Conservation (phyloP, 805 yeast species). For the Barnettozyma salicaria region DNA sequence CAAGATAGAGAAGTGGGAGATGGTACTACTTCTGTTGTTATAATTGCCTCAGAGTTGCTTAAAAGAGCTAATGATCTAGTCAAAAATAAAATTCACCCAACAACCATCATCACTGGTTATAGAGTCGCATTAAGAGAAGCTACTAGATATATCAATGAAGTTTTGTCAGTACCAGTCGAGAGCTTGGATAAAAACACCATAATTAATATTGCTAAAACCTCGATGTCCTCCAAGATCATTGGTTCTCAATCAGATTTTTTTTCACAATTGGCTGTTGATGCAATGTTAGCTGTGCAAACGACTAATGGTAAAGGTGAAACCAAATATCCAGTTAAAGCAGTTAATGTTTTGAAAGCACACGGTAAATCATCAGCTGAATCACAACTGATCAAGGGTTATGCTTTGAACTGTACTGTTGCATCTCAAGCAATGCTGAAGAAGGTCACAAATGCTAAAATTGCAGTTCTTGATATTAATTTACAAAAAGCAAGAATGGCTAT, state of each 20-base stretch:
- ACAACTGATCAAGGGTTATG: slow-evolving; percentile 85
- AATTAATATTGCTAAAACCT: slow-evolving; percentile 88
- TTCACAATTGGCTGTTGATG: slow-evolving; percentile 86
- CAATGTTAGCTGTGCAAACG: slow-evolving; percentile 91
- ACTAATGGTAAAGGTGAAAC: slow-evolving; percentile 80
- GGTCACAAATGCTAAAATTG: slow-evolving; percentile 66
- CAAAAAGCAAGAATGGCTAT: slow-evolving; percentile 97
- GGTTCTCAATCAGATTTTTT: slow-evolving; percentile 92
- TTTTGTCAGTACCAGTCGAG: slow-evolving; percentile 75
- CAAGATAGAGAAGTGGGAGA: slow-evolving; percentile 99
- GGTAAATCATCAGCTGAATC: slow-evolving; percentile 92
- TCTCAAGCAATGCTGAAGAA: slow-evolving; percentile 91
- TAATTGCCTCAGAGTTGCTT: slow-evolving; percentile 87
- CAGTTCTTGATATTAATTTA: slow-evolving; percentile 86
- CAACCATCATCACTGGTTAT: slow-evolving; percentile 95
- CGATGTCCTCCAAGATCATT: slow-evolving; percentile 94
- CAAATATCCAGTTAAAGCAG: slow-evolving; percentile 95
- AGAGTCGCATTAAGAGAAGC: slow-evolving; percentile 92
- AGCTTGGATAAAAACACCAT: slow-evolving; percentile 70
- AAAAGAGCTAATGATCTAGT: slow-evolving; percentile 92
- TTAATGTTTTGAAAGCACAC: slow-evolving; percentile 91
- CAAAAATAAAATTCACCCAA: slow-evolving; percentile 91
- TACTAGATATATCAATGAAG: slow-evolving; percentile 72
- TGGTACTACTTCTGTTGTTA: slow-evolving; percentile 96
- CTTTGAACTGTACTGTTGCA: slow-evolving; percentile 93